Evolutionary conservation across 2,329 filamentous ascomycete genomes (phyloP), one percentile per base, ranked within the genome.

Genomic region (Pyricularia grisea): DNA sequence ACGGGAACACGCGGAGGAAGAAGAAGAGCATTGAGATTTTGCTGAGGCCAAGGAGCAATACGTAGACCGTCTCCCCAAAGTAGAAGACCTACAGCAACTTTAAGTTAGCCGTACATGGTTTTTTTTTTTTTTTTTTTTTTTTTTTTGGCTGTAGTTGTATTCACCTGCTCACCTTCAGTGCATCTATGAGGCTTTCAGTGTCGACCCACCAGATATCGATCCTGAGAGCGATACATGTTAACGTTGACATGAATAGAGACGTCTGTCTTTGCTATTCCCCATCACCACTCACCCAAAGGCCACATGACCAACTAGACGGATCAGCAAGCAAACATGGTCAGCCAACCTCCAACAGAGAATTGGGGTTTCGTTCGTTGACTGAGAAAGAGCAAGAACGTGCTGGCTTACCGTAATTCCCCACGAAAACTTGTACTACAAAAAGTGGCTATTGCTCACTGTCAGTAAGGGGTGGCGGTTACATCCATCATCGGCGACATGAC

Each of bases 141-240:
- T n/a, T 27, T 27, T 2, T 65, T 12, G 4, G 17, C 63, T n/a
- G 27, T 30, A 25, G 64, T 23, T 23, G 12, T 27, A 28, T 63
- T 3, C 23, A 6, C 25, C 12, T 63, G 12, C 60, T 25, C 23
- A 79, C 75, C 71, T 74, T 77, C 42, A 80, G 73, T 3, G 75
- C 75, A 9, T 69, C 65, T 0, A 76, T 76, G n/a, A 80, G 72
- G 2, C 68, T 68, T 0, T 74, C 71, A 6, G 71, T 64, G 7
- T 74, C 65, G 0, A 80, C 71, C 20, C 75, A 77, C 79, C 79
- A 81, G 1, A 80, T 75, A 68, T 81, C 79, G 23, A 77, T 74
- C 4, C 79, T 79, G 55, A 80, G 79, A 0, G 73, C 76, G 1
- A 73, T 61, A 0, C 72, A 67, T 0, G 75, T 73, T 25, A 74